A percentile compares a stretch with the other conserved stretches of the same genome.
phyloP scores from a whole-genome alignment of 2,329 filamentous ascomycete species.

The Stachybotrys echinatus region DNA sequence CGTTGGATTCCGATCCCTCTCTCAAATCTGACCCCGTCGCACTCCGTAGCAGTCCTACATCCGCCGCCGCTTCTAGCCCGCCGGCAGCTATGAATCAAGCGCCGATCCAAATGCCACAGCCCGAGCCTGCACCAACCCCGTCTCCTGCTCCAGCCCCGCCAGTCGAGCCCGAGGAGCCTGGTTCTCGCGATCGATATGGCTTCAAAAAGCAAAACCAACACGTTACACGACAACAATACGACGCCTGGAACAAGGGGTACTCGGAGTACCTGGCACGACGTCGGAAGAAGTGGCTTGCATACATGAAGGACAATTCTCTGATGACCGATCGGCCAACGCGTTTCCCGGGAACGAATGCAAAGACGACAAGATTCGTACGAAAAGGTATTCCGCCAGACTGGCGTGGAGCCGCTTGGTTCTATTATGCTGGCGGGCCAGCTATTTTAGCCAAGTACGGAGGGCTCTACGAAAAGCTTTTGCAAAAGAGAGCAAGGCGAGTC shows the following conservation, averaged over 20 bases:
- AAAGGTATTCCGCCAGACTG: conserved; percentile 94
- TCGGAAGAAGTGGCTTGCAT: conserved; percentile 73
- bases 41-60: conserved; percentile 4
- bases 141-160: conserved; percentile 13
- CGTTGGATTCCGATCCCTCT: conserved; percentile 32
- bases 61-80: conserved; percentile 8
- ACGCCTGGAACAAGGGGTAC: conserved; percentile 74
- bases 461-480: conserved; percentile 67
- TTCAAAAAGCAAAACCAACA: conserved; percentile 87
- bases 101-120: conserved; percentile 1
- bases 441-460: conserved; percentile 72
- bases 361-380: conserved; percentile 83
- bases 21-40: conserved; percentile 11
- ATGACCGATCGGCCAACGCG: conserved; percentile 65
- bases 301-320: conserved; percentile 72
- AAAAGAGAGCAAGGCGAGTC: conserved; percentile 58
- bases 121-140: conserved; percentile 5
- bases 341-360: conserved; percentile 76
- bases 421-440: conserved; percentile 82
- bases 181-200: conserved; percentile 73
- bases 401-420: conserved; percentile 96
- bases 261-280: conserved; percentile 68
- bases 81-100: conserved; percentile 7
- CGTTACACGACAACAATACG: conserved; percentile 70
- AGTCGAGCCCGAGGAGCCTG: conserved; percentile 40